Conservation (phyloP, 208 protist genomes). For the Willaertia magna region DNA sequence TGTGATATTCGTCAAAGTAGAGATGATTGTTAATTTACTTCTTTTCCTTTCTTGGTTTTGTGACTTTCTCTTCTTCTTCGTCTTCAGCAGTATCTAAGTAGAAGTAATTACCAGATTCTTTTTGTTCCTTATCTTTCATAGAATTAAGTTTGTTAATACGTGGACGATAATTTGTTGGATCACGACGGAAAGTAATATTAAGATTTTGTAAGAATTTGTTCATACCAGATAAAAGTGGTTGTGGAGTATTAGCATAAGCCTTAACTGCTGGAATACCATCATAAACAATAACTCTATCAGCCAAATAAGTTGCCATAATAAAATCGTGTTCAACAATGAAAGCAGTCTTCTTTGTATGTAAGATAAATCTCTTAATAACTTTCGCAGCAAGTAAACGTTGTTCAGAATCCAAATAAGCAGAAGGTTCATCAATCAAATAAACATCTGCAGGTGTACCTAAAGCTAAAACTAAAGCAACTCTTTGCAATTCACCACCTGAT, state of each 20-base stretch:
- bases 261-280: slow-evolving; percentile 86
- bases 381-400: slow-evolving; percentile 97
- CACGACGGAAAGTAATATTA: slow-evolving; percentile 96
- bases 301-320: slow-evolving; percentile 99
- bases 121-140: slow-evolving; percentile 95
- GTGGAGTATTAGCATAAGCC: slow-evolving; percentile 75
- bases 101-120: slow-evolving; percentile 93
- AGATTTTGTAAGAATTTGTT: slow-evolving; percentile 95
- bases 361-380: slow-evolving; percentile 95
- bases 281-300: slow-evolving; percentile 98
- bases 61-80: not conserved
- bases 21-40: no score
- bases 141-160: slow-evolving; percentile 98
- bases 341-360: slow-evolving; percentile 95
- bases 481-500: slow-evolving; percentile 99
- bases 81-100: slow-evolving; percentile 53
- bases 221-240: slow-evolving; percentile 69
- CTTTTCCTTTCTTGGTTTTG: not conserved
- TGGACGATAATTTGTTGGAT: slow-evolving; percentile 95
- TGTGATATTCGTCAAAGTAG: no score
- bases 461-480: slow-evolving; percentile 93
- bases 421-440: slow-evolving; percentile 99
- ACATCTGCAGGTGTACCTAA: slow-evolving; percentile 97
- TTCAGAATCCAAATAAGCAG: slow-evolving; percentile 98
- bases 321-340: slow-evolving; percentile 99